phyloP scores from a whole-genome alignment of 2,329 filamentous ascomycete species.

The Westerdykella aurantiaca region DNA sequence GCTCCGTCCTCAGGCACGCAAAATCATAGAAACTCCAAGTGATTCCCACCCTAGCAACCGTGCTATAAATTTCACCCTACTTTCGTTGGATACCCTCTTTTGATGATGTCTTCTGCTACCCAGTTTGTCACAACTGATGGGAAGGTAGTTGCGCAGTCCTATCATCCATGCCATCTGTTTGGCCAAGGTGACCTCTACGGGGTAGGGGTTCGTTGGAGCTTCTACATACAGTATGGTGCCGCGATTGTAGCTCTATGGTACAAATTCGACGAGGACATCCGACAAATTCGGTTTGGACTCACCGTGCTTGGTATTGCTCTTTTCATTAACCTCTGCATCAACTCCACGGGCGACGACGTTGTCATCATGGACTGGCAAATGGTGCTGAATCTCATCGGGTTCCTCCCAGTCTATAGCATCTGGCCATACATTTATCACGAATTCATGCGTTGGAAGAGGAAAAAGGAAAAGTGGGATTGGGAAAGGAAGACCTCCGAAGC shows the following conservation, averaged over 20 bases:
- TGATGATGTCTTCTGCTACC: background rate
- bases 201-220: background rate
- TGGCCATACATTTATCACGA: background rate
- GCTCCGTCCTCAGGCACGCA: no score
- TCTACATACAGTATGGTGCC: conserved; percentile 1
- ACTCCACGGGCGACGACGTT: background rate
- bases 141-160: background rate
- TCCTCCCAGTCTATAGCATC: background rate
- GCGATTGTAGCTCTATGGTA: background rate
- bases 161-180: conserved; percentile 35
- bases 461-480: background rate
- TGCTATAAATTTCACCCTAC: no score
- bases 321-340: conserved; percentile 1
- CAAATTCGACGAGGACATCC: background rate
- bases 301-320: background rate
- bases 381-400: background rate
- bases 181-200: conserved; percentile 5
- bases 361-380: conserved; percentile 1
- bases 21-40: no score
- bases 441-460: background rate
- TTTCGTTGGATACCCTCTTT: background rate
- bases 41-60: no score
- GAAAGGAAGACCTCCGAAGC: background rate
- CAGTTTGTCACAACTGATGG: background rate
- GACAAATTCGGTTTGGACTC: background rate